phyloP scores from a whole-genome alignment of 306 rosid genomes.

The Vicia villosa region DNA sequence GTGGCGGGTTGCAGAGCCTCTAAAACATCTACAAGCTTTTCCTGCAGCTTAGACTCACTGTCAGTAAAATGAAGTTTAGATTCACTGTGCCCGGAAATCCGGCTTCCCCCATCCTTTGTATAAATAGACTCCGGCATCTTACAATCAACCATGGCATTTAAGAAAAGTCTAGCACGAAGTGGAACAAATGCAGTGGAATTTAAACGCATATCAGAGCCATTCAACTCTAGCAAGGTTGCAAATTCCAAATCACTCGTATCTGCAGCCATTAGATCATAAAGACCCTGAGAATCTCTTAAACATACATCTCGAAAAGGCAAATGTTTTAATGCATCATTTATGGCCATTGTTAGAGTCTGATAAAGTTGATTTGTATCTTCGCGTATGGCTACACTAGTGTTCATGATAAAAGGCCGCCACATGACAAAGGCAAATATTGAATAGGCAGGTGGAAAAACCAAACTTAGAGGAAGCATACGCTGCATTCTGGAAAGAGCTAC shows the following conservation, averaged over 20 bases:
- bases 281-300: slow-evolving; percentile 77
- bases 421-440: slow-evolving; percentile 77
- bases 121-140: slow-evolving; percentile 63
- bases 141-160: slow-evolving; percentile 85
- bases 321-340: slow-evolving; percentile 77
- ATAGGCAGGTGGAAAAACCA: slow-evolving; percentile 92
- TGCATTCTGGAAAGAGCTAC: slow-evolving; percentile 93
- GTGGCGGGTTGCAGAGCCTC: slow-evolving; percentile 96
- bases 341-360: slow-evolving; percentile 66
- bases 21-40: slow-evolving; percentile 75
- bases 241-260: slow-evolving; percentile 81
- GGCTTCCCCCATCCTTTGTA: slow-evolving; percentile 54
- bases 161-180: slow-evolving; percentile 81
- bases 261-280: slow-evolving; percentile 76
- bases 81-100: slow-evolving; percentile 62
- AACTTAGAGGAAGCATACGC: slow-evolving; percentile 75
- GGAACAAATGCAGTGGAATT: slow-evolving; percentile 90
- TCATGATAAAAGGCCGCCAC: slow-evolving; percentile 73
- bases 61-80: slow-evolving; percentile 52
- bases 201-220: slow-evolving; percentile 65
- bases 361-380: slow-evolving; percentile 75
- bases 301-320: slow-evolving; percentile 92
- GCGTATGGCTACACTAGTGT: slow-evolving; percentile 56
- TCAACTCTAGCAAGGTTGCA: slow-evolving; percentile 73
- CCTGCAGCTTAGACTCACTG: slow-evolving; percentile 67